Conservation (phyloP, 2,329 filamentous ascomycete species). For the Talaromyces sp. region DNA sequence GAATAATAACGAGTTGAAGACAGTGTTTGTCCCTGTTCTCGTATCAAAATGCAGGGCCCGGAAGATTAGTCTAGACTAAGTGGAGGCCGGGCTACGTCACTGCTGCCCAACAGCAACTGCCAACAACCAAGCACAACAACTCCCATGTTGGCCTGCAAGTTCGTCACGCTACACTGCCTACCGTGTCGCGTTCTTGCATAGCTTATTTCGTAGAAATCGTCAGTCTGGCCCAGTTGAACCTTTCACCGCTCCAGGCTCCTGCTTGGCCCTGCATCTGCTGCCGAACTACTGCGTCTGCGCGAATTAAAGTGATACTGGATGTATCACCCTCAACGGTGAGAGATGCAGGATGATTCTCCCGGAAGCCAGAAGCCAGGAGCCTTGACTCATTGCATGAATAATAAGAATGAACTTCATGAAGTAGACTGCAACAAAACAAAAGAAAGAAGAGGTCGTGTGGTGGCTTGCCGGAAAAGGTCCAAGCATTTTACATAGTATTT, state of each 20-base stretch:
- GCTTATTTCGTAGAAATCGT: too few species aligned
- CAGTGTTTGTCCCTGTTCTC: neutral
- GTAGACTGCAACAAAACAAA: neutral
- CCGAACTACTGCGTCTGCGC: neutral
- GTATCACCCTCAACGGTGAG: neutral
- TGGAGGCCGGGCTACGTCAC: slow-evolving; percentile 13
- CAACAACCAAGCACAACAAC: neutral
- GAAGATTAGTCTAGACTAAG: too few species aligned
- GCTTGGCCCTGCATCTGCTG: neutral
- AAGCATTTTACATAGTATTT: slow-evolving; percentile 6
- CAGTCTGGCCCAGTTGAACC: neutral
- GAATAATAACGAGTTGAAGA: neutral
- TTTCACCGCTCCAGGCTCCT: slow-evolving; percentile 5
- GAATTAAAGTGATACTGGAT: neutral
- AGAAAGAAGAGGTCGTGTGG: slow-evolving; percentile 8
- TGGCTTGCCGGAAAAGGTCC: slow-evolving; percentile 8
- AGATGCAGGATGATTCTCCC: neutral
- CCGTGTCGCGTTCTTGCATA: too few species aligned
- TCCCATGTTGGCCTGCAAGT: too few species aligned
- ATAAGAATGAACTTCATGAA: neutral
- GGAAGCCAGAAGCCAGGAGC: neutral
- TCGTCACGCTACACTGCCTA: too few species aligned
- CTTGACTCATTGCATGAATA: neutral
- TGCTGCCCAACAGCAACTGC: slow-evolving; percentile 11
- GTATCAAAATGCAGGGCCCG: neutral